Conservation (phyloP, 768 basidiomycete species). For the Fomitopsis serialis region DNA sequence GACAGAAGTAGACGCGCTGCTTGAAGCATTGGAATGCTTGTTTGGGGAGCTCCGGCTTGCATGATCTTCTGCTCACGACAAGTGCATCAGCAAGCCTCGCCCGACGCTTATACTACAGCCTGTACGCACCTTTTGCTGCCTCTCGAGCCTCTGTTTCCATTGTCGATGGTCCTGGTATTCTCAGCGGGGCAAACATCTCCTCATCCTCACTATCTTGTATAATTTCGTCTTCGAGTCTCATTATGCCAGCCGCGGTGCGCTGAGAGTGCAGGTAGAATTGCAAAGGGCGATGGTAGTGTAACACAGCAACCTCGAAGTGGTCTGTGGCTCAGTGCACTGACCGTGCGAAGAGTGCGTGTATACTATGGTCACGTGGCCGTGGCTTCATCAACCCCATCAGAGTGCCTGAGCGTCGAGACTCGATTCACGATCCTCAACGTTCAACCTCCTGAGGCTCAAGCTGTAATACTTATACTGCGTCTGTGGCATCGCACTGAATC, state of each 20-base stretch:
- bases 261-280: not conserved
- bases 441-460: too few species aligned
- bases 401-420: too few species aligned
- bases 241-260: not conserved
- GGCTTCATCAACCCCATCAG: not conserved
- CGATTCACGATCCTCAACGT: too few species aligned
- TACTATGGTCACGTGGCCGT: not conserved
- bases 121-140: not conserved
- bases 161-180: not conserved
- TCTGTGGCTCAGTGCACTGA: not conserved
- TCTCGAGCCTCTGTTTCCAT: not conserved
- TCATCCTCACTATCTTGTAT: conserved; percentile 18
- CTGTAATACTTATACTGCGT: too few species aligned
- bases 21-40: too few species aligned
- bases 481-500: too few species aligned
- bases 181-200: not conserved
- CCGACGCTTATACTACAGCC: too few species aligned
- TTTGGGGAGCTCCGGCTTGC: not conserved
- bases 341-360: not conserved
- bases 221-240: conserved; percentile 1
- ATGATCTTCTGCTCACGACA: not conserved
- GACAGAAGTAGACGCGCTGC: conserved; percentile 4
- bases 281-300: not conserved
- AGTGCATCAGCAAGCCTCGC: too few species aligned
- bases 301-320: not conserved